phyloP scores from a whole-genome alignment of 2,329 filamentous ascomycete genomes.

The Botrytis byssoidea region DNA sequence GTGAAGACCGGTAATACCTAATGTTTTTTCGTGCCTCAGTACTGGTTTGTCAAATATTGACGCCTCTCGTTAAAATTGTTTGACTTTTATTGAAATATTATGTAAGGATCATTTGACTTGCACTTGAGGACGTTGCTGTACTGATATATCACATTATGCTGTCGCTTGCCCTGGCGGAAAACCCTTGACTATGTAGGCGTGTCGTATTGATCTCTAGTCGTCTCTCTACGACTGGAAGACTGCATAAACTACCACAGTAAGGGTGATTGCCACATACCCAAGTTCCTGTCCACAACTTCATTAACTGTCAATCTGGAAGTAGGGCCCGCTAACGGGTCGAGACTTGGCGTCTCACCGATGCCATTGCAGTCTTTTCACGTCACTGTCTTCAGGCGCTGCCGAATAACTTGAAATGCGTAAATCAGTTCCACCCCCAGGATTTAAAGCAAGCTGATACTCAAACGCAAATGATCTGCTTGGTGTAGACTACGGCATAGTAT shows the following conservation, averaged over 20 bases:
- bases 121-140: neutral
- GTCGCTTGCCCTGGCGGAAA: neutral
- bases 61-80: neutral
- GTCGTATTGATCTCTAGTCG: neutral
- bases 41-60: neutral
- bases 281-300: neutral
- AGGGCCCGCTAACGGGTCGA: neutral
- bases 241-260: neutral
- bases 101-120: neutral
- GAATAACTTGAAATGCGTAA: neutral
- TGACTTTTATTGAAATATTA: neutral
- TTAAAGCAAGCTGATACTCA: fast-evolving
- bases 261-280: neutral
- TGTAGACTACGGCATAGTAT: neutral
- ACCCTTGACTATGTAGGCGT: neutral
- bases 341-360: neutral
- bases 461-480: neutral
- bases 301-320: neutral
- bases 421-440: fast-evolving
- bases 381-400: neutral
- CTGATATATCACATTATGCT: neutral
- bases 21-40: no score
- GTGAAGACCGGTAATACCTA: neutral
- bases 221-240: neutral
- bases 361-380: neutral